These are phyloP conservation scores for Tolypocladium ophioglossoides DNA, from an alignment of 2,329 filamentous ascomycete genomes.

Conservation along the genomic window DNA sequence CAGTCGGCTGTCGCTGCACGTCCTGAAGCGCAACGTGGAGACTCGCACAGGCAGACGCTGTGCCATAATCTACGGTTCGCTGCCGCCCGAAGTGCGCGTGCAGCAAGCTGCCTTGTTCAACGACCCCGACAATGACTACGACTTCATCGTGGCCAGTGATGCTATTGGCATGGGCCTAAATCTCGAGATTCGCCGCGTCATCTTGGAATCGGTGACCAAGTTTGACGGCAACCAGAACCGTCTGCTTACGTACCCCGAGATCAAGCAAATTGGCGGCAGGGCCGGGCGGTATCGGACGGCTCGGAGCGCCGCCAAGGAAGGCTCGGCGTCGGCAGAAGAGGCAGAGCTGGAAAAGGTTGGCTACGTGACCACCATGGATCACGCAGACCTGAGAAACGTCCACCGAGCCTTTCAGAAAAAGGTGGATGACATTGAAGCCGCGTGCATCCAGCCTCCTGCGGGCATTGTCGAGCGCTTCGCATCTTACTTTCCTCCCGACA, in stretches of 20 bases:
- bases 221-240: constrained; percentile 49
- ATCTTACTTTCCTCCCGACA: constrained; percentile 68
- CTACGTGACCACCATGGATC: constrained; percentile 68
- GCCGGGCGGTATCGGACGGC: constrained; percentile 76
- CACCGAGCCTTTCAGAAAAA: constrained; percentile 51
- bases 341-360: constrained; percentile 43
- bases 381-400: constrained; percentile 55
- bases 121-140: constrained; percentile 89
- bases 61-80: constrained; percentile 83
- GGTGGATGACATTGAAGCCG: constrained; percentile 55
- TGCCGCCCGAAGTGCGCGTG: constrained; percentile 87
- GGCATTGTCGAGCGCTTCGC: constrained; percentile 65
- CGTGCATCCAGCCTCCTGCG: constrained; percentile 65
- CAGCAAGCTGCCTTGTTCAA: constrained; percentile 92
- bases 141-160: constrained; percentile 86
- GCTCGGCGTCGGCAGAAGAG: constrained; percentile 2
- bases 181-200: constrained; percentile 78
- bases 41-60: constrained; percentile 64
- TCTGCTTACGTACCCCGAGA: constrained; percentile 58
- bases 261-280: constrained; percentile 91
- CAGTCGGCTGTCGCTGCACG: constrained; percentile 71
- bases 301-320: constrained; percentile 17
- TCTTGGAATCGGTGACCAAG: constrained; percentile 74
- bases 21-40: constrained; percentile 70
- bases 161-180: constrained; percentile 98